Evolutionary conservation across 768 basidiomycete genomes (phyloP).

Genomic region (Russula foetens): DNA sequence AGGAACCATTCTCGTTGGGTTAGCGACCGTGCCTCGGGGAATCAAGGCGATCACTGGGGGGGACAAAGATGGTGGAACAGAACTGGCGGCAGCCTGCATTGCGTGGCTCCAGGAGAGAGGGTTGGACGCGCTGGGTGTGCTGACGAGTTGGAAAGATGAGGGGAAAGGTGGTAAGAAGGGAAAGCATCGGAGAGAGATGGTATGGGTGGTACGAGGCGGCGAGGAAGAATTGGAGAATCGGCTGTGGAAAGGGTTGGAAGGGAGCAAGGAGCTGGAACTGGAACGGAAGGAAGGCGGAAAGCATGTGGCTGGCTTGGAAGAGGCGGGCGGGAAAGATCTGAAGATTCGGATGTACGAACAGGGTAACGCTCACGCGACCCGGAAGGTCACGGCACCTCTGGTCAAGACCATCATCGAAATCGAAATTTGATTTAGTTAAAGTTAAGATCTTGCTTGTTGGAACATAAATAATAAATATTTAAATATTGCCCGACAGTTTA

Average conservation of each 20-base stretch:
- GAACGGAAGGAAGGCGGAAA: constrained; percentile 32
- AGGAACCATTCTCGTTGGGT: constrained; percentile 50
- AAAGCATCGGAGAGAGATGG: constrained; percentile 59
- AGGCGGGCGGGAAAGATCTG: constrained; percentile 23
- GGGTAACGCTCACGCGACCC: constrained; percentile 8
- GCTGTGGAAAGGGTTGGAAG: constrained; percentile 56
- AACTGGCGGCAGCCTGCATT: constrained; percentile 33
- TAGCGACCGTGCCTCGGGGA: constrained; percentile 74
- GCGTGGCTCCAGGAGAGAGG: constrained; percentile 59
- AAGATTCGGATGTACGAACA: constrained; percentile 14
- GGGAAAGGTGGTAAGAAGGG: constrained; percentile 42
- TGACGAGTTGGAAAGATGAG: constrained; percentile 61
- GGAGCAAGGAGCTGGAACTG: constrained; percentile 40
- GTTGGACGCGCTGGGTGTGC: constrained; percentile 65
- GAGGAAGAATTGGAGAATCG: constrained; percentile 35
- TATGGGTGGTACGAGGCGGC: constrained; percentile 49
- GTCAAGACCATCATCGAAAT: constrained; percentile 1
- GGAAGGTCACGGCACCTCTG: constrained; percentile 18
- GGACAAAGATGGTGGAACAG: constrained; percentile 32
- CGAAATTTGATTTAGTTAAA: too few relatives aligned
- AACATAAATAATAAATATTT: not conserved
- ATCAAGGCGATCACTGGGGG: constrained; percentile 46
- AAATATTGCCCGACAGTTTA: too few relatives aligned
- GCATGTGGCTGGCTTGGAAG: constrained; percentile 22
- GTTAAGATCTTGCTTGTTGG: too few relatives aligned